Conservation (phyloP, 306 rosid genomes). For the Hippophae rhamnoides region DNA sequence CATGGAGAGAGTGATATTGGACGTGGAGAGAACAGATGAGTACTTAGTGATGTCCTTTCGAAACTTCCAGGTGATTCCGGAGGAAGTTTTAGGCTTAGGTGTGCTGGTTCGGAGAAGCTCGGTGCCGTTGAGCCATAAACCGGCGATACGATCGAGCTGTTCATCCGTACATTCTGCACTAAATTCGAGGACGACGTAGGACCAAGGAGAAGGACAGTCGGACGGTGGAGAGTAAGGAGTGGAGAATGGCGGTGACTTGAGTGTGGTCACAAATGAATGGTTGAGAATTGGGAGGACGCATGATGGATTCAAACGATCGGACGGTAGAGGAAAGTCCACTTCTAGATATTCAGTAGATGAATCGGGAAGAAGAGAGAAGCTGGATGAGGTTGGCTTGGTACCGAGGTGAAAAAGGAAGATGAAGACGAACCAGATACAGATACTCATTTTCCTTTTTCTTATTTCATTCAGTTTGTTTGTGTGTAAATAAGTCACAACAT, state of each 20-base stretch:
- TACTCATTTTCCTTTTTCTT: no score
- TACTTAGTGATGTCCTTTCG: conserved; percentile 63
- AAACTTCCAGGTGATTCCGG: conserved; percentile 60
- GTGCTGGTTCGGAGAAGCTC: conserved; percentile 83
- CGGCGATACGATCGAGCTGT: conserved; percentile 80
- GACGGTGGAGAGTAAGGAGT: conserved; percentile 47
- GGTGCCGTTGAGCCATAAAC: conserved; percentile 62
- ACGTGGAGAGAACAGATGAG: conserved; percentile 38
- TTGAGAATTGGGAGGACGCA: conserved; percentile 42
- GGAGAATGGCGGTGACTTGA: conserved; percentile 53
- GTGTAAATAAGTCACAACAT: no score
- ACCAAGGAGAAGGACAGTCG: conserved; percentile 47
- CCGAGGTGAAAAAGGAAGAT: conserved; percentile 36
- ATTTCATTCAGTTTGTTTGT: no score
- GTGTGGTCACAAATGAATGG: conserved; percentile 66
- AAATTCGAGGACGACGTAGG: conserved; percentile 43
- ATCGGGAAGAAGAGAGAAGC: background rate
- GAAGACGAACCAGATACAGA: background rate
- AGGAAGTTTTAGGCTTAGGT: conserved; percentile 38
- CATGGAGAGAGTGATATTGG: conserved; percentile 43
- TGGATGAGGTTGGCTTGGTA: conserved; percentile 13
- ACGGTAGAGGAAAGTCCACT: conserved; percentile 37
- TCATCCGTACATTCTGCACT: conserved; percentile 49
- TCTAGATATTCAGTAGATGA: conserved; percentile 38
- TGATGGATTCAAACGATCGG: conserved; percentile 33